These are phyloP conservation scores for Flaveria bidentis DNA, from an alignment of 129 eudicot species.

Conservation along the genomic window DNA sequence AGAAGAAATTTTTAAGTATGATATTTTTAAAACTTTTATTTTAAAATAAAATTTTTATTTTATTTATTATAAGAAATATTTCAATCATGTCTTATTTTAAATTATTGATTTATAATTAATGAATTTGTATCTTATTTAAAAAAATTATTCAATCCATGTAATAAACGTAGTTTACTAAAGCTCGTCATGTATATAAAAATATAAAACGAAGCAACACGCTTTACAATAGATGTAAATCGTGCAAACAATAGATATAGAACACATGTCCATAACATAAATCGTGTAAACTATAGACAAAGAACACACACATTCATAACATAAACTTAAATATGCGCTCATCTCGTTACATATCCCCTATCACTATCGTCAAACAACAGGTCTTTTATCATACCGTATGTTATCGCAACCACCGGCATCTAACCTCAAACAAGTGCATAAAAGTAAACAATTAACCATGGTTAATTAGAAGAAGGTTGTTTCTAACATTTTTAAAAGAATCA, in stretches of 20 bases:
- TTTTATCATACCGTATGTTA: not conserved
- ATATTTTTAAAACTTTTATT: no score
- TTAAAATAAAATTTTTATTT: no score
- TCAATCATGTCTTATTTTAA: no score
- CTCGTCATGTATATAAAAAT: no score
- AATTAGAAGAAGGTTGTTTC: not conserved
- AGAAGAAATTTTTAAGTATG: no score
- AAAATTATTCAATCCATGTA: no score
- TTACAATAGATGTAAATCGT: no score
- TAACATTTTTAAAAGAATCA: not conserved
- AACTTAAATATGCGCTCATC: not conserved
- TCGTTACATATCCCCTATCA: not conserved
- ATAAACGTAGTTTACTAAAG: no score
- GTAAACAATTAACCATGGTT: not conserved
- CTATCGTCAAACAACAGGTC: not conserved
- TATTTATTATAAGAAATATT: no score
- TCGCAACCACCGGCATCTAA: not conserved
- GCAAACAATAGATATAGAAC: not conserved
- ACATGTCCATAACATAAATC: not conserved
- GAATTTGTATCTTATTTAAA: no score
- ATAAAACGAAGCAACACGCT: no score
- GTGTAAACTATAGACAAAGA: not conserved
- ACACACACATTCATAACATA: not conserved
- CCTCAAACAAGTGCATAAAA: not conserved
- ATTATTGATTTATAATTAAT: no score